Base-by-base conservation (phyloP, 805 yeast genomes). In the Wickerhamomyces bovis region DNA sequence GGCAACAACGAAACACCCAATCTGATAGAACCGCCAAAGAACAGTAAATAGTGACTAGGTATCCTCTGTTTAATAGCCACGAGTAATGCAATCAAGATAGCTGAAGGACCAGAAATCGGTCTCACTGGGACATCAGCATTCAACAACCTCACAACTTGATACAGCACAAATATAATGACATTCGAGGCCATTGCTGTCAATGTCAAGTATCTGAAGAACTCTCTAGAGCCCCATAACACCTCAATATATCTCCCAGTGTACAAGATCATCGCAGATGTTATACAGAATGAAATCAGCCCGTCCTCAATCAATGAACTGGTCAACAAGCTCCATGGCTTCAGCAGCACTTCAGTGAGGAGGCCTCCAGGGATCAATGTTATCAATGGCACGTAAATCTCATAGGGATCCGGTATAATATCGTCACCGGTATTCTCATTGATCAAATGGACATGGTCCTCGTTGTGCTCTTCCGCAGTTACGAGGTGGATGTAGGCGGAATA, bases 231-330 rank as follows among this genome's bases (percentile, higher is more conserved):
- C 83, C 84, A 79, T 35, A 73, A 64, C 31, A 66, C 67, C 54
- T 80, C 84, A 52, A 78, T 68, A 64, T 78, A 80, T 44, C 70
- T 65, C 4, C 81, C 82, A 12, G 79, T 72, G 54, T 75, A 77
- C 44, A 71, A 64, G 12, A 77, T 54, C 15, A 73, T 60, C 20
- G 68, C 47, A 20, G 70, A 55, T 20, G 75, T 63, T 8, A 69
- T 54, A 7, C 67, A 39, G 12, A 73, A 65, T 3, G 74, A 65
- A 13, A 73, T 38, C 18, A 74, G 44, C 35, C 67, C 68, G 39
- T 70, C 72, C 46, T 77, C 82, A 18, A 75, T 70, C 46, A 77
- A 69, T 15, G 73, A 53, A 18, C 74, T 57, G 4, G 81, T 75
- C 30, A 75, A 40, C 11, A 78, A 56, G 6, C 75, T 76, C 81